Evolutionary conservation across 2,329 filamentous ascomycete species (phyloP).

Genomic region (Pseudogymnoascus sp.): DNA sequence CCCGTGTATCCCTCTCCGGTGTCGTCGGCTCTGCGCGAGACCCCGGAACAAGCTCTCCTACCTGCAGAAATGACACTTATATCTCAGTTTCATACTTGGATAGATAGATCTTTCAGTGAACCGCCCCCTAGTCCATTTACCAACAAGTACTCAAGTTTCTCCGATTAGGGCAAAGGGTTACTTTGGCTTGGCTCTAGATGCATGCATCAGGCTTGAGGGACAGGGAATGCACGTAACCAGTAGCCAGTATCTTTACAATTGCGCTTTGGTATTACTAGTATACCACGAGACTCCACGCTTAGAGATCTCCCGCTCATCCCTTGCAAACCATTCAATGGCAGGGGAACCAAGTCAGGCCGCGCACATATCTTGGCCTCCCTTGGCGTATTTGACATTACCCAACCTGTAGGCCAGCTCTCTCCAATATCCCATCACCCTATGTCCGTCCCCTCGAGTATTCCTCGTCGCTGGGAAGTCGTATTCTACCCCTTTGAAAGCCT

Average conservation of each 20-base stretch:
- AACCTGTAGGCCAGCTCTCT: neutral
- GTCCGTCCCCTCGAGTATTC: neutral
- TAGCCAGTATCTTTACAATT: neutral
- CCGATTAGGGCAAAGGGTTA: neutral
- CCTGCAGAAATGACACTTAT: neutral
- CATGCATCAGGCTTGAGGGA: neutral
- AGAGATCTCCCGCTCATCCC: neutral
- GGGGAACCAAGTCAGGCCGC: neutral
- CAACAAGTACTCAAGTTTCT: neutral
- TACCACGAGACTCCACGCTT: neutral
- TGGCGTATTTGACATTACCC: constrained; percentile 6
- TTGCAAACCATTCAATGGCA: neutral
- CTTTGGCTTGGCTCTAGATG: neutral
- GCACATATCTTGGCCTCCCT: neutral
- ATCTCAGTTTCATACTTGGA: neutral
- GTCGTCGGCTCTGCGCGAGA: neutral
- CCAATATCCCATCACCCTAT: constrained; percentile 3
- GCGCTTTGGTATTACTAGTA: constrained; percentile 1
- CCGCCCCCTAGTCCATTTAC: neutral
- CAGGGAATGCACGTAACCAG: neutral
- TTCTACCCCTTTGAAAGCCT: neutral
- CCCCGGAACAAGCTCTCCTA: neutral
- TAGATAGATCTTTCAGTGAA: neutral
- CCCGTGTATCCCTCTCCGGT: neutral
- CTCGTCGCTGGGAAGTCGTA: constrained; percentile 2